These are phyloP conservation scores for Xylariaceae sp. DNA, from an alignment of 2,329 filamentous ascomycete genomes.

Conservation along the genomic window DNA sequence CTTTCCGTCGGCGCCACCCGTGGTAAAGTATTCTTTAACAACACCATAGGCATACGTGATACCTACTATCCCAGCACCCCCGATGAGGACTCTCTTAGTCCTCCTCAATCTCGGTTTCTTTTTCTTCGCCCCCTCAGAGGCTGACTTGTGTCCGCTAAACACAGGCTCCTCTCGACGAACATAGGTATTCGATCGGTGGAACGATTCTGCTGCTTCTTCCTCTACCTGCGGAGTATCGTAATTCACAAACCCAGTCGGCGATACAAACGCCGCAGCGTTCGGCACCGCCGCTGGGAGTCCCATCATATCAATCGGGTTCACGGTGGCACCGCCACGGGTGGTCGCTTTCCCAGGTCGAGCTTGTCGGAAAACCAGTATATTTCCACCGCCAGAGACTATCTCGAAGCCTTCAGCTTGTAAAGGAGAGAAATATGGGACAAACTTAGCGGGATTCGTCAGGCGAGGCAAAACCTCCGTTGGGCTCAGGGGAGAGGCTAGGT, in stretches of 20 bases:
- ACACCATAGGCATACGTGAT: constrained; percentile 54
- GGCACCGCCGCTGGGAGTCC: constrained; percentile 36
- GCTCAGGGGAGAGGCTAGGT: constrained; percentile 45
- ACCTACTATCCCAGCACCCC: constrained; percentile 50
- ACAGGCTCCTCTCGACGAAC: constrained; percentile 43
- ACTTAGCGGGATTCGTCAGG: constrained; percentile 58
- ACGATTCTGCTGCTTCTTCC: constrained; percentile 27
- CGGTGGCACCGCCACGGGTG: constrained; percentile 16
- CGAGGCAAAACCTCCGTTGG: constrained; percentile 56
- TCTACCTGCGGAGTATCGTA: constrained; percentile 42
- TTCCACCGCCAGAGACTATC: constrained; percentile 56
- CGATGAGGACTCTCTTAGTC: constrained; percentile 46
- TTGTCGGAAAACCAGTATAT: constrained; percentile 63
- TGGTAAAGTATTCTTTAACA: constrained; percentile 52
- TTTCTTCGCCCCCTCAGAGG: constrained; percentile 20
- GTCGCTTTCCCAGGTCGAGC: constrained; percentile 33
- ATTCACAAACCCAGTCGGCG: constrained; percentile 61
- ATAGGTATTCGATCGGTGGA: constrained; percentile 40
- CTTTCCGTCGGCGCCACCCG: constrained; percentile 40
- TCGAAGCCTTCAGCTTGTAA: constrained; percentile 60
- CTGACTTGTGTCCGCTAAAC: constrained; percentile 38
- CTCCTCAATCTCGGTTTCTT: constrained; percentile 36
- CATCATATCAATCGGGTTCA: constrained; percentile 58
- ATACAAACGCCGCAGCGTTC: constrained; percentile 54
- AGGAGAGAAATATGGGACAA: constrained; percentile 56